These are phyloP conservation scores for Dothistroma septosporum DNA, from an alignment of 2,329 filamentous ascomycete genomes.

Conservation along the genomic window DNA sequence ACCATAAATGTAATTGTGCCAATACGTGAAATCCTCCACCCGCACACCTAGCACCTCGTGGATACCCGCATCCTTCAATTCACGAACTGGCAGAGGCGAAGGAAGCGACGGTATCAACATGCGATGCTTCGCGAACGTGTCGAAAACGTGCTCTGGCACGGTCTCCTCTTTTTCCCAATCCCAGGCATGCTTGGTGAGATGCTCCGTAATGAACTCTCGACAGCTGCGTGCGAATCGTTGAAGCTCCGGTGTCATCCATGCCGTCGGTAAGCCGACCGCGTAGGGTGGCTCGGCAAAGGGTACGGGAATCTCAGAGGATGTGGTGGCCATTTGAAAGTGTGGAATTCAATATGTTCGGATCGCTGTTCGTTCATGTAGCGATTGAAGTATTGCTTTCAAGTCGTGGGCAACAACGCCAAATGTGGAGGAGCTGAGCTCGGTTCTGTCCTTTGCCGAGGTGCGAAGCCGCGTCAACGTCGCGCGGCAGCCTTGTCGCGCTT, in stretches of 20 bases:
- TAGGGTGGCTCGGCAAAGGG: slow-evolving; percentile 73
- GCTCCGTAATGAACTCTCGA: slow-evolving; percentile 60
- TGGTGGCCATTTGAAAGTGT: slow-evolving; percentile 1
- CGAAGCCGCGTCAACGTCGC: background rate
- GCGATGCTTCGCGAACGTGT: slow-evolving; percentile 59
- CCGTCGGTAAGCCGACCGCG: slow-evolving; percentile 64
- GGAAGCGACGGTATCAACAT: slow-evolving; percentile 69
- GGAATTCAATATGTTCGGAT: background rate
- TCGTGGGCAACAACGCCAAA: background rate
- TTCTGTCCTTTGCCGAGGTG: background rate
- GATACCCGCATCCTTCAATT: slow-evolving; percentile 63
- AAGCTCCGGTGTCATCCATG: slow-evolving; percentile 66
- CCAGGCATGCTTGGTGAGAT: slow-evolving; percentile 58
- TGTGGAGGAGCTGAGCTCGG: background rate
- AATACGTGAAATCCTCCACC: slow-evolving; percentile 70
- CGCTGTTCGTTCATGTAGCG: background rate
- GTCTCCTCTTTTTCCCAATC: slow-evolving; percentile 67
- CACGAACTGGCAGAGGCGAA: slow-evolving; percentile 63
- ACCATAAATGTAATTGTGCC: slow-evolving; percentile 65
- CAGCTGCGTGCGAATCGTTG: slow-evolving; percentile 63
- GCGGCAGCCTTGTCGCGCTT: background rate
- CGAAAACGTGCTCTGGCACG: slow-evolving; percentile 61
- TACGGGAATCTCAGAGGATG: slow-evolving; percentile 36
- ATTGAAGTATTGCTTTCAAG: background rate
- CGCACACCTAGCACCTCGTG: slow-evolving; percentile 62